Evolutionary conservation across 2,329 filamentous ascomycete genomes (phyloP).

Genomic region (Allantophomopsis cytisporea): DNA sequence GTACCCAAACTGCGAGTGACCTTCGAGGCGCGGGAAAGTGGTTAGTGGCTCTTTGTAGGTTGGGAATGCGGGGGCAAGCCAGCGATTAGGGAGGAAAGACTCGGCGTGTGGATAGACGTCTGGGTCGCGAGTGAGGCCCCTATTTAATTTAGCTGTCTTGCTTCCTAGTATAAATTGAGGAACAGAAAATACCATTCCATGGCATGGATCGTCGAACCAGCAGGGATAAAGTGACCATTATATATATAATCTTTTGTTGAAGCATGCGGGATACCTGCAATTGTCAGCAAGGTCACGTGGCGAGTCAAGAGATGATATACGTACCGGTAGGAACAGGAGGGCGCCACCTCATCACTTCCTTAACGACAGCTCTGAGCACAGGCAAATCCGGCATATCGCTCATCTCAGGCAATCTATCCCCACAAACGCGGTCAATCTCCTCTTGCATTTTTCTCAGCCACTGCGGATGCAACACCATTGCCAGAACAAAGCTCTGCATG

Average conservation of each 20-base stretch:
- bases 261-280: slow-evolving; percentile 34
- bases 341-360: slow-evolving; percentile 21
- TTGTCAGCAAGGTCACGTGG: background rate
- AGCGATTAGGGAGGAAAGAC: slow-evolving; percentile 46
- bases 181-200: slow-evolving; percentile 28
- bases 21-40: slow-evolving; percentile 47
- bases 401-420: slow-evolving; percentile 4
- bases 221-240: slow-evolving; percentile 37
- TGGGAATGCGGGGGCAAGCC: slow-evolving; percentile 46
- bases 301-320: slow-evolving; percentile 3
- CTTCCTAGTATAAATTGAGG: too few species aligned
- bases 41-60: slow-evolving; percentile 52
- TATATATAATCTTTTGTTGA: slow-evolving; percentile 39
- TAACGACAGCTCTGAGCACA: slow-evolving; percentile 17
- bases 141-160: too few species aligned
- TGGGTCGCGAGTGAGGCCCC: slow-evolving; percentile 38
- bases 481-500: slow-evolving; percentile 4
- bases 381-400: slow-evolving; percentile 18
- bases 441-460: slow-evolving; percentile 3
- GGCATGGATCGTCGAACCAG: slow-evolving; percentile 36
- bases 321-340: slow-evolving; percentile 37
- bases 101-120: slow-evolving; percentile 50
- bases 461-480: slow-evolving; percentile 4
- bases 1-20: slow-evolving; percentile 52
- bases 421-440: slow-evolving; percentile 4